Percentiles rank a stretch among this genome's conserved stretches.
Conservation (phyloP, 2,329 filamentous ascomycete species). For the Knoxdaviesia capensis region DNA sequence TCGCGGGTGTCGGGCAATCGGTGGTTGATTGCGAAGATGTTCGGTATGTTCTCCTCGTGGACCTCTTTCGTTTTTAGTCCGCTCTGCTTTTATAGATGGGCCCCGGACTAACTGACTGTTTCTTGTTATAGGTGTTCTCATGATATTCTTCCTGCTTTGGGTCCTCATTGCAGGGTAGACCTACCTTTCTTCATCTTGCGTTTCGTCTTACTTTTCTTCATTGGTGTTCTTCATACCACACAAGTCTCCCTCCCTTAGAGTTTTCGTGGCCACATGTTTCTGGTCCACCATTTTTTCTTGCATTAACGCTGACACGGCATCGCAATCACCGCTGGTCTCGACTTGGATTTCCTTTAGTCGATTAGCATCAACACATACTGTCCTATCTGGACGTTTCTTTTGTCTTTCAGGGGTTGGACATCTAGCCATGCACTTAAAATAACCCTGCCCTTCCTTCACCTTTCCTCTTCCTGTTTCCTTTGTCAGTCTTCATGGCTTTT, state of each 20-base stretch:
- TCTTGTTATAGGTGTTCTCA: conserved; percentile 48
- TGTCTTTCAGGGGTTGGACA: background rate
- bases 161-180: conserved; percentile 39
- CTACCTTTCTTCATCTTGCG: background rate
- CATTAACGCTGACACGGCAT: background rate
- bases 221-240: background rate
- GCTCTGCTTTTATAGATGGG: background rate
- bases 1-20: conserved; percentile 80
- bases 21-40: conserved; percentile 75
- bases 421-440: background rate
- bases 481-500: background rate
- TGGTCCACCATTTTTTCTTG: background rate
- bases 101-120: conserved; percentile 11
- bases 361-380: too few relatives aligned
- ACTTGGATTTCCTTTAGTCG: background rate
- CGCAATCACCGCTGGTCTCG: too few relatives aligned
- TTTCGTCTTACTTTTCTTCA: background rate
- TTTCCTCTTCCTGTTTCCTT: background rate
- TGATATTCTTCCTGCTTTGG: conserved; percentile 79
- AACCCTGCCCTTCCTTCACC: background rate
- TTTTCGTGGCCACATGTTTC: too few relatives aligned
- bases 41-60: conserved; percentile 9
- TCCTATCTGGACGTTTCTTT: background rate
- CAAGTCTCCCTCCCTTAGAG: too few relatives aligned
- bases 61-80: background rate